These are phyloP conservation scores for Puccinia sorghi DNA, from an alignment of 1,284 basidiomycete genomes.

Conservation along the genomic window DNA sequence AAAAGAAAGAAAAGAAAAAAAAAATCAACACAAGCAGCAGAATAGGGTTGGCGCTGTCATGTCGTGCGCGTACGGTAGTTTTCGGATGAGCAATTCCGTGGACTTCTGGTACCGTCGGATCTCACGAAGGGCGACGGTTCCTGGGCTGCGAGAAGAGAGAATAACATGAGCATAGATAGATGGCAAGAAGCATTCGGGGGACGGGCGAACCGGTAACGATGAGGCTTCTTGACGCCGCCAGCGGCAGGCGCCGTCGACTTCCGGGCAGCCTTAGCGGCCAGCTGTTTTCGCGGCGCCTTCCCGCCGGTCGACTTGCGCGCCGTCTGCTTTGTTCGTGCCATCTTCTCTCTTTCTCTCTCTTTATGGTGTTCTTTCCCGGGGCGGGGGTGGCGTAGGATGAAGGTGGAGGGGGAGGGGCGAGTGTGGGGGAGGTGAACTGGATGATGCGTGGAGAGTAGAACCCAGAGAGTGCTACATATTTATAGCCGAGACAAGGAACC, in stretches of 20 bases:
- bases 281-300: slow-evolving; percentile 64
- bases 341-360: neutral
- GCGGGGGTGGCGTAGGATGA: neutral
- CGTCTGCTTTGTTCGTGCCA: slow-evolving; percentile 62
- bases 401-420: neutral
- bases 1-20: neutral
- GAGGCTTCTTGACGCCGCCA: slow-evolving; percentile 59
- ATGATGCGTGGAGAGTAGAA: too few species aligned
- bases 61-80: slow-evolving; percentile 56
- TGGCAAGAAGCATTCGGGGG: too few species aligned
- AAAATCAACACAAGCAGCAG: neutral
- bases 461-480: neutral
- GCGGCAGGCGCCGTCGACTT: slow-evolving; percentile 61
- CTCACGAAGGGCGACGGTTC: slow-evolving; percentile 57
- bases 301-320: slow-evolving; percentile 66
- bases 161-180: neutral
- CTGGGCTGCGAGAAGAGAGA: slow-evolving; percentile 52
- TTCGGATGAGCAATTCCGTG: slow-evolving; percentile 61
- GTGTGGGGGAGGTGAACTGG: too few species aligned
- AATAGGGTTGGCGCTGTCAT: neutral
- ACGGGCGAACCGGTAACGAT: slow-evolving; percentile 61
- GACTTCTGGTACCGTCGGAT: slow-evolving; percentile 57
- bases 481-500: neutral
- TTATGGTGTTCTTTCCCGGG: too few species aligned
- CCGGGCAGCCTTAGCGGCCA: slow-evolving; percentile 62